These are phyloP conservation scores for Silene latifolia DNA, from an alignment of 148 eudicot species.

Conservation along the genomic window DNA sequence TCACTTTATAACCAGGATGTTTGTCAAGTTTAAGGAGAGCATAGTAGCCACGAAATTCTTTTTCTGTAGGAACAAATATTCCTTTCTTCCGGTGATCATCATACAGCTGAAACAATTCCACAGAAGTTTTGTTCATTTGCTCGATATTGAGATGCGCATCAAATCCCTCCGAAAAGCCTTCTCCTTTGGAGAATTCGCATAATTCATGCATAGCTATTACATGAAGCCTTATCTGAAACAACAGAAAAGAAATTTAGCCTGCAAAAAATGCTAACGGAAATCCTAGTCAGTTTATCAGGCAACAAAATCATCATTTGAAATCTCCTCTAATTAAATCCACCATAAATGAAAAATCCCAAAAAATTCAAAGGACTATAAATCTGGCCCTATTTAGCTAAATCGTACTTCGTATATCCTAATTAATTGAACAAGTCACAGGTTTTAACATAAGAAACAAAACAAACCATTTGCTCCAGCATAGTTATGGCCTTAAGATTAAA, in stretches of 20 bases:
- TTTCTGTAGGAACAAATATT: constrained; percentile 64
- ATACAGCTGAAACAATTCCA: constrained; percentile 88
- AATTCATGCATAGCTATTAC: constrained; percentile 94
- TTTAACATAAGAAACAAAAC: constrained; percentile 24
- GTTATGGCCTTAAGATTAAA: constrained; percentile 72
- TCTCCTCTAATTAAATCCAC: no score
- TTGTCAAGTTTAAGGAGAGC: constrained; percentile 96
- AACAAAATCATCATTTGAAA: no score
- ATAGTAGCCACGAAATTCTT: constrained; percentile 96
- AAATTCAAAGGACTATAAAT: no score
- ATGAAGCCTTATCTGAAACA: constrained; percentile 91
- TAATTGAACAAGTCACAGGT: not conserved
- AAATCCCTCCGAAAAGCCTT: constrained; percentile 94
- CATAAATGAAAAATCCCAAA: no score
- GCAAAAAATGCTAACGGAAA: not conserved
- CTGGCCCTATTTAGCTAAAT: not conserved
- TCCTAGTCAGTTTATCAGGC: not conserved
- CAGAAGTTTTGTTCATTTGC: constrained; percentile 99
- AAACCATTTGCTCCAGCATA: constrained; percentile 98
- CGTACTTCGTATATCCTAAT: not conserved
- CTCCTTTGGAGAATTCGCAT: constrained; percentile 92
- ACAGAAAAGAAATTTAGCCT: constrained; percentile 15
- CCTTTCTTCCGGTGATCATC: constrained; percentile 97
- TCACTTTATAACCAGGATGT: constrained; percentile 97
- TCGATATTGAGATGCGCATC: constrained; percentile 98